Base-by-base conservation (phyloP, 2,329 filamentous ascomycete genomes). In the Cordyceps fumosorosea region DNA sequence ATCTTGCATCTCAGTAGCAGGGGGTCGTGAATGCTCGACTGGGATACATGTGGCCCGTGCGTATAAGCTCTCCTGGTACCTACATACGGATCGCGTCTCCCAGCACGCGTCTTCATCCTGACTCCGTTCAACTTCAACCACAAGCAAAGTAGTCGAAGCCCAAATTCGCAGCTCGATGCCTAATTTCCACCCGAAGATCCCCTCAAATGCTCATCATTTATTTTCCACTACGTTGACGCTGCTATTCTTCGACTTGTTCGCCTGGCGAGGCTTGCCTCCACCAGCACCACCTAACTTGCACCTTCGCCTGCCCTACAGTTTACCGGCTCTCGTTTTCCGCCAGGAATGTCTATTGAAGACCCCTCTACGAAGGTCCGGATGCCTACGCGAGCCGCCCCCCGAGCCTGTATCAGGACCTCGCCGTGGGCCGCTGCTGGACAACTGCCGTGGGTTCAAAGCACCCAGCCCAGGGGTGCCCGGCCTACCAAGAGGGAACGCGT, bases 281-380 rank as follows among this genome's bases (percentile, higher is more conserved):
- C 79, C 75, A 67, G 67, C 32, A 34, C 26, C 29, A 52, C 60
- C 64, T 50, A 60, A 40, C 59, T 60, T 81, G 89, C 90, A 89
- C 82, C 78, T 79, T 61, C 85, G 86, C 89, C 87, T 87, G 86
- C 88, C 84, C 80, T 74, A 89, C 82, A 91, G 90, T 91, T 84
- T 83, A 87, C 87, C 89, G 85, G 83, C 80, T 79, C 80, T 80
- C 80, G 78, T 88, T 87, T 87, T 88, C 84, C 83, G 80, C 72
- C 81, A 84, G 82, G 83, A 84, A 86, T 85, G 81, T 84, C 79
- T 80, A 74, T 74, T 68, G 71, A 70, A 74, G 78, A 73, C 79
- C 78, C 74, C 74, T 70, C 71, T 67, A 64, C 64, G 65, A 68
- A 67, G 70, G 67, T 66, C 74, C 73, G 70, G 71, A 69, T 66